Evolutionary conservation across 345 rosid genomes (phyloP), one percentile per base, ranked within the genome.

Genomic region (Psidium friedrichsthalianum): DNA sequence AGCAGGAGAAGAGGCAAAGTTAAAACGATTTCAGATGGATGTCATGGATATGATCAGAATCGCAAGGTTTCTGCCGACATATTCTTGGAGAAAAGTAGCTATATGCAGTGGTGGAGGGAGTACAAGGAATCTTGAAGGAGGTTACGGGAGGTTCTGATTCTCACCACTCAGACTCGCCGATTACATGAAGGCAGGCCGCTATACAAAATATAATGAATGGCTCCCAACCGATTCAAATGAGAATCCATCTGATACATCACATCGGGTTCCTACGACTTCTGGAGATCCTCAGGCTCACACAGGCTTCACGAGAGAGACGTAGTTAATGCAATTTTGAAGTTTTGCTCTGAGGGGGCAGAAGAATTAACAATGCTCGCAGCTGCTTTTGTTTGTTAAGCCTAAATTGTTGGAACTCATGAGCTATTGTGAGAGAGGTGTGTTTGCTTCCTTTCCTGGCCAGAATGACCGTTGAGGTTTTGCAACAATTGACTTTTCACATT

Each of bases 111-210:
- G 57, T 55, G 57, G 57, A 6, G 10, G 57, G 57, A 55, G 57
- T 55, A 6, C 8, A 2, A 20, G 57, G 57, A 6, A 7, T 55
- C 57, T 55, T 6, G 56, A 20, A 54, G 22, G 22, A 20, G 0
- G 25, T 3, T 7, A 0, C 20, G 24, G 11, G 0, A 21, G 57
- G 10, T 21, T 55, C 21, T 16, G 5, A 54, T 16, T 54, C 56
- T 53, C 6, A 6, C 56, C 56, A 6, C 3, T 15, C 58, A 7
- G 3, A 7, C 58, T 56, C 29, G 74, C 69, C 2, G 57, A 76
- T 64, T 92, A 87, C 57, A 94, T 95, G 96, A 90, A 29, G 86
- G 69, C 84, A 3, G 0, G 85, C 11, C 21, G 4, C 59, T 92
- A 90, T 32, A 3, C 8, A 21, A 8, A 22, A 3, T 56, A 22